Percentiles rank a stretch among this genome's conserved stretches.
phyloP scores from a whole-genome alignment of 257 asterid species.

The Linaria vulgaris region DNA sequence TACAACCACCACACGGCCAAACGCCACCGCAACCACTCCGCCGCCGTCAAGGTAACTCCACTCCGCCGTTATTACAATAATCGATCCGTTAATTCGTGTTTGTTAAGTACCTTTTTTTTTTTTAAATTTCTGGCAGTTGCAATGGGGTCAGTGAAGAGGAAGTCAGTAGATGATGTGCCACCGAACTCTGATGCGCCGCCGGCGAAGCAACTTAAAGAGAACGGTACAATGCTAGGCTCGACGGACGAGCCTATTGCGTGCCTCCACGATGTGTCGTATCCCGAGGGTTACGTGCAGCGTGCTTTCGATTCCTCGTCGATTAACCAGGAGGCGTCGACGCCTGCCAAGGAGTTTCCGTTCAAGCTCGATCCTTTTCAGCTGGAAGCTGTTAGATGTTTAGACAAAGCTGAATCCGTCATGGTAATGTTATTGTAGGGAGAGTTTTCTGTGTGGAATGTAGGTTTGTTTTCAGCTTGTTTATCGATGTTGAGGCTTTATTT shows the following conservation, averaged over 20 bases:
- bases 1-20: no score
- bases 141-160: constrained; percentile 81
- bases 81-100: no score
- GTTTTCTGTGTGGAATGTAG: constrained; percentile 1
- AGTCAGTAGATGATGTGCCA: constrained; percentile 44
- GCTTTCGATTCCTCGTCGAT: constrained; percentile 31
- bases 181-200: constrained; percentile 46
- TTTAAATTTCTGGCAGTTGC: constrained; percentile 24
- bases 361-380: constrained; percentile 84
- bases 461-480: not conserved
- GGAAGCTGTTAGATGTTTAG: constrained; percentile 83
- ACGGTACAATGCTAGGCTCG: constrained; percentile 24
- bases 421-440: constrained; percentile 31
- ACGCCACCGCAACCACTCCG: no score
- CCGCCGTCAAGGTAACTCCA: no score
- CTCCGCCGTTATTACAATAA: no score
- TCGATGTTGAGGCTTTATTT: no score
- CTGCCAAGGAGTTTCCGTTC: constrained; percentile 81
- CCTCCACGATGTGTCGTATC: constrained; percentile 83
- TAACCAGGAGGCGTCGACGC: constrained; percentile 39
- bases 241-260: constrained; percentile 71
- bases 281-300: constrained; percentile 61
- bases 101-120: not conserved
- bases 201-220: constrained; percentile 53
- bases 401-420: constrained; percentile 87